Percentiles rank a stretch among this genome's conserved stretches.
These are phyloP conservation scores for Apiospora marii DNA, from an alignment of 2,329 filamentous ascomycete genomes.

Conservation along the genomic window DNA sequence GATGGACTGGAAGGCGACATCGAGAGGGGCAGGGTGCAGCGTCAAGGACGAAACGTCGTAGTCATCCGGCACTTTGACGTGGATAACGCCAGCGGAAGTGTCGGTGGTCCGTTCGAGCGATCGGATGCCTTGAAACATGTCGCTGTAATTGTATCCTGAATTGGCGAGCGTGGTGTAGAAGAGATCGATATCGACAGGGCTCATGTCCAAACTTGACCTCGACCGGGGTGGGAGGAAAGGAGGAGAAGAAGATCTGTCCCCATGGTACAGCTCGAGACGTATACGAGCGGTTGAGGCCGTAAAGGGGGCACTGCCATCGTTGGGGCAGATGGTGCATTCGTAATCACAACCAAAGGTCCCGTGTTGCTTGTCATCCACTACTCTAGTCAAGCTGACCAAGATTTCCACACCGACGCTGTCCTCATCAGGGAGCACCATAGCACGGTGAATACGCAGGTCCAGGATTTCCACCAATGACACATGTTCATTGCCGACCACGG, in stretches of 20 bases:
- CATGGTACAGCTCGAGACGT: too few species aligned
- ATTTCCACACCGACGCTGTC: too few species aligned
- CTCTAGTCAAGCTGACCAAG: too few species aligned
- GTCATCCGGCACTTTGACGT: background rate
- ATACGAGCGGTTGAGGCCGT: too few species aligned
- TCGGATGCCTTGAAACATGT: background rate
- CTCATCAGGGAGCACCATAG: background rate
- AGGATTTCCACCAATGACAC: background rate
- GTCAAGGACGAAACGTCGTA: background rate
- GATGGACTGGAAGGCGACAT: conserved; percentile 31
- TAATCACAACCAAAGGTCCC: too few species aligned
- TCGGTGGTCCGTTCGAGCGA: background rate
- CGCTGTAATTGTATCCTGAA: background rate
- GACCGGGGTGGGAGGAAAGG: background rate
- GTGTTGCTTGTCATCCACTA: too few species aligned
- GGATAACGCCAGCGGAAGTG: background rate
- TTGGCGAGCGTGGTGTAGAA: background rate
- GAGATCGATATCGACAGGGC: background rate
- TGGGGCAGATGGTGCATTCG: too few species aligned
- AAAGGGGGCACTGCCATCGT: too few species aligned
- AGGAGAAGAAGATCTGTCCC: too few species aligned
- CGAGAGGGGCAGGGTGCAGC: conserved; percentile 47
- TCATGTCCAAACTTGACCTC: background rate
- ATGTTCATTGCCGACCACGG: background rate
- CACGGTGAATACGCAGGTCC: background rate